These are phyloP conservation scores for Styphnolobium japonicum DNA, from an alignment of 306 rosid genomes.

Conservation along the genomic window DNA sequence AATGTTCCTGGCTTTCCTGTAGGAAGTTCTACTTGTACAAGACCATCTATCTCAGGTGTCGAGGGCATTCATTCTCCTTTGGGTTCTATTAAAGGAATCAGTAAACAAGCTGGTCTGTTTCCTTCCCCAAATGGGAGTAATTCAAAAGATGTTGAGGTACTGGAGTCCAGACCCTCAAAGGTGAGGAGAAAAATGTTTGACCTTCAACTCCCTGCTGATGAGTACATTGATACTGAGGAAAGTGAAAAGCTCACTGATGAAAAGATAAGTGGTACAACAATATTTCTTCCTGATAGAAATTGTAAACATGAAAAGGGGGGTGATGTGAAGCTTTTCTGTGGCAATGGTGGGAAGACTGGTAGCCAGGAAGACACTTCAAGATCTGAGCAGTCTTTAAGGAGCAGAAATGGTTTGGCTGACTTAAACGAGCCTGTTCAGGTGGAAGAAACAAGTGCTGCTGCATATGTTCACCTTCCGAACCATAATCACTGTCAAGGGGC, in stretches of 20 bases:
- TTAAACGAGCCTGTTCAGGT: constrained; percentile 74
- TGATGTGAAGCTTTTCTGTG: constrained; percentile 35
- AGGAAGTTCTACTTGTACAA: constrained; percentile 51
- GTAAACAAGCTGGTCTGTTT: constrained; percentile 42
- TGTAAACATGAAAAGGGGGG: constrained; percentile 33
- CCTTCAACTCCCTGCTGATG: constrained; percentile 95
- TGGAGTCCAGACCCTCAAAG: constrained; percentile 74
- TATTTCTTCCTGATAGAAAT: constrained; percentile 34
- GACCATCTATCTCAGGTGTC: constrained; percentile 49
- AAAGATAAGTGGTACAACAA: constrained; percentile 40
- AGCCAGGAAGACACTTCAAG: constrained; percentile 46
- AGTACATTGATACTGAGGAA: constrained; percentile 78
- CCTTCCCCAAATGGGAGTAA: constrained; percentile 66
- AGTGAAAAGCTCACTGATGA: constrained; percentile 61
- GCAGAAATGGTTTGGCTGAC: constrained; percentile 68
- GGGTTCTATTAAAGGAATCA: constrained; percentile 45
- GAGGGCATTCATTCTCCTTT: constrained; percentile 66
- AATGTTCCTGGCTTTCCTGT: constrained; percentile 44
- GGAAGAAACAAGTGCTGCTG: constrained; percentile 64
- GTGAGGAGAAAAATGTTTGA: constrained; percentile 79
- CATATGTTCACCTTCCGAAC: constrained; percentile 33
- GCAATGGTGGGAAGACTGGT: constrained; percentile 42
- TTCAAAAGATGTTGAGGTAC: constrained; percentile 65
- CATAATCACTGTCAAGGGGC: constrained; percentile 38
- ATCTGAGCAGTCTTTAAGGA: constrained; percentile 44